Percentiles rank a stretch among this genome's conserved stretches.
Evolutionary conservation across 1,284 basidiomycete genomes (phyloP).

Genomic region (Athelia sp.): DNA sequence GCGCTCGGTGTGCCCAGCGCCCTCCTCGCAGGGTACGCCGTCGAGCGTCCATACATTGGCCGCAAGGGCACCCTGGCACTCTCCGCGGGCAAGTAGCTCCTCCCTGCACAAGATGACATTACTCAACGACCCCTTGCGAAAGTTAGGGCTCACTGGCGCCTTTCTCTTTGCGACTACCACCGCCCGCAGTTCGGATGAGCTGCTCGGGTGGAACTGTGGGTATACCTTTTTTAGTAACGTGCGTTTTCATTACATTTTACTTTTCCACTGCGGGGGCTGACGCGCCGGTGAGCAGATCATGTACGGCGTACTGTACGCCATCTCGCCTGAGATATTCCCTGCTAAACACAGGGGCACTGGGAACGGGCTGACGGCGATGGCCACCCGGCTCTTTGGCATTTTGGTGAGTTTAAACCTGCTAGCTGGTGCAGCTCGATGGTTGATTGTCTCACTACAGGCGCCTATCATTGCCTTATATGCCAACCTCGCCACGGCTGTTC

Average conservation of each 20-base stretch:
- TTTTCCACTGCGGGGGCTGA: slow-evolving; percentile 11
- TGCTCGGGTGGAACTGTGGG: slow-evolving; percentile 68
- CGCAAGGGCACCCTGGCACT: slow-evolving; percentile 58
- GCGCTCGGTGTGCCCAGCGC: slow-evolving; percentile 66
- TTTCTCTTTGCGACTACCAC: slow-evolving; percentile 73
- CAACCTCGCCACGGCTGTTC: slow-evolving; percentile 58
- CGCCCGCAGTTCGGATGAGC: slow-evolving; percentile 55
- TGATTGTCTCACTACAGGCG: slow-evolving; percentile 36
- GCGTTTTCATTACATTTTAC: slow-evolving; percentile 15
- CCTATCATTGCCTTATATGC: slow-evolving; percentile 73
- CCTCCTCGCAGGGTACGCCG: slow-evolving; percentile 56
- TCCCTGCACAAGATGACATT: slow-evolving; percentile 30
- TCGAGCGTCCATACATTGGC: slow-evolving; percentile 58
- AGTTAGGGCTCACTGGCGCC: slow-evolving; percentile 59
- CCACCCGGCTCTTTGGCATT: slow-evolving; percentile 56
- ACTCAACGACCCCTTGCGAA: slow-evolving; percentile 31
- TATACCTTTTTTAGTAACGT: slow-evolving; percentile 61
- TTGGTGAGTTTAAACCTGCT: slow-evolving; percentile 41
- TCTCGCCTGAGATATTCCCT: slow-evolving; percentile 70
- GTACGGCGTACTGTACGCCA: slow-evolving; percentile 73
- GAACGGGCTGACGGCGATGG: slow-evolving; percentile 51
- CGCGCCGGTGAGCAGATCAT: slow-evolving; percentile 40
- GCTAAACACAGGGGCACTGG: slow-evolving; percentile 67
- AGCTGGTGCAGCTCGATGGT: slow-evolving; percentile 20
- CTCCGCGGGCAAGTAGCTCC: slow-evolving; percentile 39